Evolutionary conservation across 331 rosid species (phyloP), one percentile per base, ranked within the genome.

Genomic region (Pyrus hybrid): DNA sequence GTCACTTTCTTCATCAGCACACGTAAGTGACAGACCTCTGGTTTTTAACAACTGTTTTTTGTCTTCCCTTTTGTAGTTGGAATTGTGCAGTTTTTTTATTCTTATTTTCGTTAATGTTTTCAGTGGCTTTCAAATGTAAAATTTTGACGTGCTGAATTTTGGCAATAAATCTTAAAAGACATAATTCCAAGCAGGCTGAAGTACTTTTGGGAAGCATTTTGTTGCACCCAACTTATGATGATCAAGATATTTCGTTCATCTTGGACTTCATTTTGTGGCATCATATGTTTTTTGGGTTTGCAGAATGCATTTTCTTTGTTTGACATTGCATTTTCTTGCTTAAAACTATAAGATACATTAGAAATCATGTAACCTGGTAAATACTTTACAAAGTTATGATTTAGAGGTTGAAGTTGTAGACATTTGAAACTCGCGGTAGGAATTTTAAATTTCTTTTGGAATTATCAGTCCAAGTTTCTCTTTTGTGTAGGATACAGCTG

Each of bases 1-100:
- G 96, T 13, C 83, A 93, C 79, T 93, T 86, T 78, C 98, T 93
- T 62, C 91, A 89, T 63, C 98, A 93, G 53, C 98, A 93, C 81
- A 88, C 92, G 97, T 91, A 73, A 80, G 92, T 89, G 45, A 8
- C 32, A 7, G 14, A 63, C 35, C 6, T 62, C 20, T 62, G 9
- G 35, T 7, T 26, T 25, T 62, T 13, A 30, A 16, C 20, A 7
- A 63, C 68, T 7, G 22, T 63, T 63, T 63, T 30, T 30, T 17
- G 29, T 63, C 21, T 4, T 29, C 68, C 41, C 45, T 63, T 8
- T 30, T 9, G 4, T n/a, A 71, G 53, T 29, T 18, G 13, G 45
- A 13, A 72, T 9, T 18, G 7, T 60, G 13, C 30, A 12, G 25
- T 60, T 60, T 60, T 53, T 17, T 16, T 16, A 0, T 53, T 53